These are phyloP conservation scores for Eucalyptus caleyi DNA, from an alignment of 345 rosid genomes.

Conservation along the genomic window DNA sequence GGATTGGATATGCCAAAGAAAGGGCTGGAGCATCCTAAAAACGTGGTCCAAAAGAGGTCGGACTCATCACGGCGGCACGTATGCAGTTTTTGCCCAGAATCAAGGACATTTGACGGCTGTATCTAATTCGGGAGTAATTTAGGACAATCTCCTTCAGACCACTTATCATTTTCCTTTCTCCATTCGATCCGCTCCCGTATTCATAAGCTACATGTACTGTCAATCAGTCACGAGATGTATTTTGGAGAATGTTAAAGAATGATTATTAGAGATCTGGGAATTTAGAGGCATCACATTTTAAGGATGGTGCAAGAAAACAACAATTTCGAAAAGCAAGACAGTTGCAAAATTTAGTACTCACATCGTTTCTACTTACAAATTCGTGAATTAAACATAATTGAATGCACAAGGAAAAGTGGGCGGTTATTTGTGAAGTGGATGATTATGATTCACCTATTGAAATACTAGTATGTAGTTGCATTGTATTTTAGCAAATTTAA, in stretches of 20 bases:
- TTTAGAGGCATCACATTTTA: neutral
- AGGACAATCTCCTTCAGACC: neutral
- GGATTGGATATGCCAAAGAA: too few relatives aligned
- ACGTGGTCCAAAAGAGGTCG: neutral
- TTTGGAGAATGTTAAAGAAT: neutral
- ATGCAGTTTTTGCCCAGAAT: neutral
- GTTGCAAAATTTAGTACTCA: too few relatives aligned
- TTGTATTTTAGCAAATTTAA: too few relatives aligned
- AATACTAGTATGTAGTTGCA: neutral
- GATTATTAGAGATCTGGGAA: neutral
- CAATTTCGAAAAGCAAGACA: too few relatives aligned
- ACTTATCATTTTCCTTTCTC: neutral
- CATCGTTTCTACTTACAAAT: too few relatives aligned
- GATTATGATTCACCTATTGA: neutral
- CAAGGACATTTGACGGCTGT: neutral
- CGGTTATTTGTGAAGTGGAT: neutral
- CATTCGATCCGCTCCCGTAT: neutral
- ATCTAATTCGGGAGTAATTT: neutral
- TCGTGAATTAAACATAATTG: too few relatives aligned
- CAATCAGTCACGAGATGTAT: neutral
- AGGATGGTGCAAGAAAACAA: too few relatives aligned
- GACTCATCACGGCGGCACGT: neutral
- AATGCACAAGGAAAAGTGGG: too few relatives aligned
- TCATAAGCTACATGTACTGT: neutral
- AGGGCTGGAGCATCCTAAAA: neutral